Evolutionary conservation across 2,329 filamentous ascomycete species (phyloP).

Genomic region (Pleurostoma richardsiae): DNA sequence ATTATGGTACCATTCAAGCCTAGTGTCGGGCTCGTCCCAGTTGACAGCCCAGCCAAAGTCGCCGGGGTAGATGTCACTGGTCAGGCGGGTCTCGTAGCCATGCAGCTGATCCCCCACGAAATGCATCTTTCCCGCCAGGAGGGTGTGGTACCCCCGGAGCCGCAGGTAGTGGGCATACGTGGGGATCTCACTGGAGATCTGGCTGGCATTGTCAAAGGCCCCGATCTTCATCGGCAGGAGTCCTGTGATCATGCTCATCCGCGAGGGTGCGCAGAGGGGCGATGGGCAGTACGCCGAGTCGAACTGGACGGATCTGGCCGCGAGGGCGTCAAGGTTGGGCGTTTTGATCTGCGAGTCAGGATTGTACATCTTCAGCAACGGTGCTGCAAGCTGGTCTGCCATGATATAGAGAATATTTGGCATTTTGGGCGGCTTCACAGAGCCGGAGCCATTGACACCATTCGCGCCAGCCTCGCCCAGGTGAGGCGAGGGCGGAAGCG

Average conservation of each 20-base stretch:
- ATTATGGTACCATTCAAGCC: constrained; percentile 95
- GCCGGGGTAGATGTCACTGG: constrained; percentile 92
- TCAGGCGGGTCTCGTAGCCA: constrained; percentile 86
- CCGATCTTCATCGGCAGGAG: constrained; percentile 88
- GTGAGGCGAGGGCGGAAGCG: constrained; percentile 51
- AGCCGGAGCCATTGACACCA: not conserved
- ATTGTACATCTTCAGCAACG: constrained; percentile 89
- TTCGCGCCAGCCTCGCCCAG: constrained; percentile 6
- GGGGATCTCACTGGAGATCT: constrained; percentile 76
- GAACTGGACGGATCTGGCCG: constrained; percentile 79
- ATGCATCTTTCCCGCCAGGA: constrained; percentile 93
- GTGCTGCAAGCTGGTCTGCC: constrained; percentile 91
- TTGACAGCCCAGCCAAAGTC: constrained; percentile 95
- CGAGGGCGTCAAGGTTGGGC: constrained; percentile 80
- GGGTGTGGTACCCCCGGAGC: constrained; percentile 80
- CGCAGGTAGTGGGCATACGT: constrained; percentile 93
- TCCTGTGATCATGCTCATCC: constrained; percentile 92
- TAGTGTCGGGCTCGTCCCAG: constrained; percentile 84
- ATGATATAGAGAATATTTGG: constrained; percentile 91
- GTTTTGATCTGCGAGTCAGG: constrained; percentile 85
- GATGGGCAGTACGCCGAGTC: constrained; percentile 93
- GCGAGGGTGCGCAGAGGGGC: constrained; percentile 84
- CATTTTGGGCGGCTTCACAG: constrained; percentile 29
- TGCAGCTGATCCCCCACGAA: constrained; percentile 94
- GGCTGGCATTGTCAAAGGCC: constrained; percentile 85